A percentile compares a stretch with the other conserved stretches of the same genome.
Evolutionary conservation across 495 filamentous ascomycete species (phyloP).

Genomic region (Physcia stellaris): DNA sequence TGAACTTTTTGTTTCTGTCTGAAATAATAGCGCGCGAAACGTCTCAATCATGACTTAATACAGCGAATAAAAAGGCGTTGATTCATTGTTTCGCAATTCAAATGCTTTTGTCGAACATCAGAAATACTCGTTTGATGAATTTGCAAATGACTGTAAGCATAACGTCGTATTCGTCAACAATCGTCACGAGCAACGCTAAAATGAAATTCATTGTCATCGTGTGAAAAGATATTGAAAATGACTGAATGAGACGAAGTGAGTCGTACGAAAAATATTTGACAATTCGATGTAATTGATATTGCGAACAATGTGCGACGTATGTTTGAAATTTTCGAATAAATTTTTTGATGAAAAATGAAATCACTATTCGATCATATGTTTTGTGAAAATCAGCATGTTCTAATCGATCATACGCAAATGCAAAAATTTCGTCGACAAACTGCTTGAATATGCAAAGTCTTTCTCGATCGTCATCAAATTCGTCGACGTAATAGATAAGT

Average conservation of each 20-base stretch:
- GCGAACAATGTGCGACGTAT: constrained; percentile 6
- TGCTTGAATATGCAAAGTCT: background rate
- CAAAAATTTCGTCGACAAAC: background rate
- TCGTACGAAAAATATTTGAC: background rate
- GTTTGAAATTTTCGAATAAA: background rate
- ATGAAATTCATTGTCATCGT: constrained; percentile 11
- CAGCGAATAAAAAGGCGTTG: background rate
- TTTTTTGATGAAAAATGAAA: background rate
- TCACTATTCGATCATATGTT: background rate
- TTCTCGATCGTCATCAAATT: background rate
- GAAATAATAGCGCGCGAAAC: constrained; percentile 1
- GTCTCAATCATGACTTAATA: background rate
- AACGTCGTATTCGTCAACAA: background rate
- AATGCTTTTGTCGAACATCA: background rate
- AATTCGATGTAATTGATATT: constrained; percentile 3
- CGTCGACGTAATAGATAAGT: background rate
- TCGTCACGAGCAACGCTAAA: background rate
- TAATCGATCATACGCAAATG: background rate
- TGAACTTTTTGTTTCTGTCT: constrained; percentile 2
- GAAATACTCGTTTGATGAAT: constrained; percentile 1
- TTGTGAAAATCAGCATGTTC: background rate
- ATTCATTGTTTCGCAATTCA: background rate
- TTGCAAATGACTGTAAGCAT: constrained; percentile 4
- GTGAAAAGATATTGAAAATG: constrained; percentile 2
- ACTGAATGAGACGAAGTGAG: constrained; percentile 1